These are phyloP conservation scores for Ceratocystis huliohia DNA, from an alignment of 2,329 filamentous ascomycete species.

Conservation along the genomic window DNA sequence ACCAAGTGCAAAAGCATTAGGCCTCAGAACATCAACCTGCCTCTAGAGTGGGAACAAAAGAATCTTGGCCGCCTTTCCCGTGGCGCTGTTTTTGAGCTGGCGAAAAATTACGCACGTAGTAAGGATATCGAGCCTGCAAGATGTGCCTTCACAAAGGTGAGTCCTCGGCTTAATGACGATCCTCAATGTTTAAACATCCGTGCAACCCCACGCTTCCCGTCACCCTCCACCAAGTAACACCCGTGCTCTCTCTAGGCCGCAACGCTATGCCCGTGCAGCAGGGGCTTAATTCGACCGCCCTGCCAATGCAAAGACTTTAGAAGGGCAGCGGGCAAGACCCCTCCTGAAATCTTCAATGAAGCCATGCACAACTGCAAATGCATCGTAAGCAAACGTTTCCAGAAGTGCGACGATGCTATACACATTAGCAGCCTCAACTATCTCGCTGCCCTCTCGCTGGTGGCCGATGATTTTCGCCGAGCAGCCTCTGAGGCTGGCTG, in stretches of 20 bases:
- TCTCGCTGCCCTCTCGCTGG: slow-evolving; percentile 29
- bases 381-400: slow-evolving; percentile 29
- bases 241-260: slow-evolving; percentile 5
- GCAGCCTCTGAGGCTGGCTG: slow-evolving; percentile 33
- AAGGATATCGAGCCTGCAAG: neutral
- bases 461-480: slow-evolving; percentile 30
- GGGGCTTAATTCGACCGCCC: slow-evolving; percentile 28
- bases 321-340: slow-evolving; percentile 22
- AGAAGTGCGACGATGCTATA: slow-evolving; percentile 30
- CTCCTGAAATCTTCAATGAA: slow-evolving; percentile 29
- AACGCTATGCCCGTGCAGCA: slow-evolving; percentile 27
- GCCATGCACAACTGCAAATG: slow-evolving; percentile 33
- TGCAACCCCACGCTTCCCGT: no score
- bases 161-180: neutral
- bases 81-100: neutral
- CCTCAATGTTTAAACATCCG: no score
- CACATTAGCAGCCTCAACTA: slow-evolving; percentile 34
- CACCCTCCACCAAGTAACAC: no score
- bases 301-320: slow-evolving; percentile 33
- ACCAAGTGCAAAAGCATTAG: neutral
- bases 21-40: neutral
- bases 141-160: slow-evolving; percentile 1
- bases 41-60: neutral
- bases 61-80: neutral
- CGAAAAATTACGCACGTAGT: neutral